Evolutionary conservation across 1,139 yeast species (phyloP).

Genomic region (Saccharomyces hybrid): DNA sequence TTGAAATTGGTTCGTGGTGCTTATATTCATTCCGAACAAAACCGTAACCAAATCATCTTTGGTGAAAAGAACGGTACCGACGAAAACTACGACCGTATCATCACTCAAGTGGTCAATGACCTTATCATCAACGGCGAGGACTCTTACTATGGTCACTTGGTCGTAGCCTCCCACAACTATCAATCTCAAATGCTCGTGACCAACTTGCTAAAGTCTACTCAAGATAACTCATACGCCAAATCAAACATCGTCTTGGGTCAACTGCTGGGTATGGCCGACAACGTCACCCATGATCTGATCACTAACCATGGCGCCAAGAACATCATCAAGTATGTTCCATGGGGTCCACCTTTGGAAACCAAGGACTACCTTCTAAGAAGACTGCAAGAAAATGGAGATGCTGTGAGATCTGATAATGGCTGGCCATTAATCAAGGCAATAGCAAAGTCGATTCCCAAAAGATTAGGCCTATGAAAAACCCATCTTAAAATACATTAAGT

Average conservation of each 20-base stretch:
- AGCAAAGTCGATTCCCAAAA: slow-evolving; percentile 28
- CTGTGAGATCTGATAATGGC: slow-evolving; percentile 84
- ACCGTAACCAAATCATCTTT: slow-evolving; percentile 61
- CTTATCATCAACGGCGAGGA: slow-evolving; percentile 45
- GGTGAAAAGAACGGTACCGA: slow-evolving; percentile 43
- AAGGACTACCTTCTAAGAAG: slow-evolving; percentile 85
- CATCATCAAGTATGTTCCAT: slow-evolving; percentile 89
- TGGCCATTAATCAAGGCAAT: slow-evolving; percentile 64
- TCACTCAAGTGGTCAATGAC: slow-evolving; percentile 54
- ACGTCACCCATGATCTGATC: slow-evolving; percentile 69
- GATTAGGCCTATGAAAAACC: background rate
- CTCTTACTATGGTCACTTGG: slow-evolving; percentile 69
- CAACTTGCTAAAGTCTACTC: slow-evolving; percentile 37
- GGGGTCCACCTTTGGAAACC: slow-evolving; percentile 96
- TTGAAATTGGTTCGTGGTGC: slow-evolving; percentile 97
- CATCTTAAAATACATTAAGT: background rate
- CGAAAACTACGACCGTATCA: slow-evolving; percentile 62
- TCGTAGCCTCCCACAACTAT: slow-evolving; percentile 86
- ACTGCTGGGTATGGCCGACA: slow-evolving; percentile 93
- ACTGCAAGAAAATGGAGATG: slow-evolving; percentile 94
- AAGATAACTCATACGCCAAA: slow-evolving; percentile 33
- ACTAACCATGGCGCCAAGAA: slow-evolving; percentile 56
- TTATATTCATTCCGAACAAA: slow-evolving; percentile 81
- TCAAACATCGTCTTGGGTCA: slow-evolving; percentile 80
- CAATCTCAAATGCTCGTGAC: slow-evolving; percentile 72